These are phyloP conservation scores for Chytridium lagenaria DNA, from an alignment of 371 early-diverging fungal genomes.

Conservation along the genomic window DNA sequence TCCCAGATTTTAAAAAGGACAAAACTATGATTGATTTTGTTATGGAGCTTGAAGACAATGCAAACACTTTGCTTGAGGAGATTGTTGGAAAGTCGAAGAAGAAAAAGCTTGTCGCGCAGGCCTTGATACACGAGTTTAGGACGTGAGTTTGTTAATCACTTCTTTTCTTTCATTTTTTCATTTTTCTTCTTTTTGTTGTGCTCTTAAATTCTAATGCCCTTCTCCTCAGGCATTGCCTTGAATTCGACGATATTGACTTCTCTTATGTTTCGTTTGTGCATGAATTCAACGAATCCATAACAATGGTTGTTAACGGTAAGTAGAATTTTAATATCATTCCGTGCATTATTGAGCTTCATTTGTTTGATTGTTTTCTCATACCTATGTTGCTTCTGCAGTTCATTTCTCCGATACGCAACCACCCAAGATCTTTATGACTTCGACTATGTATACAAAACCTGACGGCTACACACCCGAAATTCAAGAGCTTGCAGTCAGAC, in stretches of 20 bases:
- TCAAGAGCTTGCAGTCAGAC: not conserved
- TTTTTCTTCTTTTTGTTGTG: not conserved
- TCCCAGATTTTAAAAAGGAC: slow-evolving; percentile 8
- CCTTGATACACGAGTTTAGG: slow-evolving; percentile 6
- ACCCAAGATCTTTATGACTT: not conserved
- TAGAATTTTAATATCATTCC: not conserved
- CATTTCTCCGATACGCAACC: not conserved
- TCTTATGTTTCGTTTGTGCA: slow-evolving; percentile 5
- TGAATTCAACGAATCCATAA: not conserved
- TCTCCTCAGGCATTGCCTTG: not conserved
- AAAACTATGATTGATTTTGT: slow-evolving; percentile 6
- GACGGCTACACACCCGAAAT: slow-evolving; percentile 16
- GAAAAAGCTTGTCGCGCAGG: slow-evolving; percentile 3
- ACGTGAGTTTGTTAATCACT: slow-evolving; percentile 1
- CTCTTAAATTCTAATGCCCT: not conserved
- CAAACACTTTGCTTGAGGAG: not conserved
- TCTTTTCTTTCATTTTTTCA: not conserved
- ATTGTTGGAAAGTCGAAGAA: not conserved
- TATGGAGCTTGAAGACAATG: slow-evolving; percentile 6
- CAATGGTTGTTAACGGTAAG: slow-evolving; percentile 5
- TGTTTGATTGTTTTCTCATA: not conserved
- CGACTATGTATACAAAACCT: not conserved
- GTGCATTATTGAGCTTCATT: not conserved
- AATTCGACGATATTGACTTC: slow-evolving; percentile 11
- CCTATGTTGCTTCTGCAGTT: not conserved